Base-by-base conservation (phyloP, 768 basidiomycete species). In the Pleurotus djamor region DNA sequence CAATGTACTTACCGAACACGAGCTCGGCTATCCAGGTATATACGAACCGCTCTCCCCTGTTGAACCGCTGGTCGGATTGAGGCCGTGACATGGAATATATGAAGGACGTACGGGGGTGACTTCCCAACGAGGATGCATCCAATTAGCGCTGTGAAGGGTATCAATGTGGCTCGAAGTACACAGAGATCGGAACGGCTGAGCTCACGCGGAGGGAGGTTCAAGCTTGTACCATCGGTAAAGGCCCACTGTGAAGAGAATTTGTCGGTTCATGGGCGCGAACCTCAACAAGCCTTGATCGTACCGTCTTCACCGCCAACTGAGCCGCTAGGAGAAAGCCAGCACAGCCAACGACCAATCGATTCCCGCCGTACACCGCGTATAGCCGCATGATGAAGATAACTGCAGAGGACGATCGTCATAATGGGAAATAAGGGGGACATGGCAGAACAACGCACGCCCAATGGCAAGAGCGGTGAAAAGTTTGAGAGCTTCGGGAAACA, bases 11-110 rank as follows among this genome's bases (percentile, higher is more conserved):
- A 73, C 73, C 74, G 43, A 76, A 76, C 12, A 66, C 60, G 2
- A 75, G 64, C 49, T 76, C 75, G n/a, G 71, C 71, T 13, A 75
- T 69, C 74, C 74, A 76, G 5, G 72, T 74, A 41, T 68, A 72
- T 4, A 65, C 69, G 59, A 76, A 70, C 8, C 75, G 70, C 43
- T 32, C 28, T 17, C 55, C 33, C 5, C 55, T 57, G 37, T 1
- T 33, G 38, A 41, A 41, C 14, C 38, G 14, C n/a, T n/a, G 28
- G 49, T 17, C 13, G 13, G 16, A 16, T 48, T 48, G 3, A 48
- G 45, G 28, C 16, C 45, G 45, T 48, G 13, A 7, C 14, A 17
- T 34, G 10, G 14, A 37, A 5, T 8, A 50, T 17, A 9, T 8
- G 28, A 8, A 14, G 33, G 17, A 68, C 72, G 52, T 10, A 74